Base-by-base conservation (phyloP, 176 grass and related monocot genomes). In the Zoysia pacifica region DNA sequence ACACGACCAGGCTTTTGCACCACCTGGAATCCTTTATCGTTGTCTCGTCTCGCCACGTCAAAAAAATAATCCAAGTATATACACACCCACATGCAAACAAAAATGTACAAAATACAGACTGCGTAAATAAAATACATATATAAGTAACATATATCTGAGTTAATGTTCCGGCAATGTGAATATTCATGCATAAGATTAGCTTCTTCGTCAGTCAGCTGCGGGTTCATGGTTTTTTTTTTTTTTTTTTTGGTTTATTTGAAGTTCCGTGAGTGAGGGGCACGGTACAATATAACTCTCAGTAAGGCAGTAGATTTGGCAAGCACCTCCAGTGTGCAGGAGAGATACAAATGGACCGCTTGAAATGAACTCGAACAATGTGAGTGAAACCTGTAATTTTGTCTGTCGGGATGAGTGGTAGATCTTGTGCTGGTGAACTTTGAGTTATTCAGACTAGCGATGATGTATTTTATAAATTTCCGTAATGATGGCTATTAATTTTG, bases 151-250 rank as follows among this genome's bases (percentile, higher is more conserved):
- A 43, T 51, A 1, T 36, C 70, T 70, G 75, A 65, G 66, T 40
- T 60, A 85, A 70, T 71, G 52, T 10, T 54, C 9, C 64, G 80
- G 48, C 43, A 65, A 83, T 90, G 75, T 90, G 80, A 90, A 87
- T 90, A 83, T 80, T 41, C 53, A 16, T 37, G 69, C 40, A 69
- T 66, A 69, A 16, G 37, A 65, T 18, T 48, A 84, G 35, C 15
- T 19, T 19, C 79, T 13, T 65, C 58, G 43, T 76, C 37, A 67
- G 40, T 65, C 28, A 80, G 64, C 20, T 48, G 5, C 36, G 50
- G 42, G 36, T 18, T 71, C 9, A 28, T 28, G 28, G 0, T 28
- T 28, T 15, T 62, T 6, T 47, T 13, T 55, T 28, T 28, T 28
- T 15, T 62, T 6, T 47, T 13, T 55, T 28, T 72, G 46, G 74